These are phyloP conservation scores for Golubevia pallescens DNA, from an alignment of 1,284 basidiomycete genomes.

Conservation along the genomic window DNA sequence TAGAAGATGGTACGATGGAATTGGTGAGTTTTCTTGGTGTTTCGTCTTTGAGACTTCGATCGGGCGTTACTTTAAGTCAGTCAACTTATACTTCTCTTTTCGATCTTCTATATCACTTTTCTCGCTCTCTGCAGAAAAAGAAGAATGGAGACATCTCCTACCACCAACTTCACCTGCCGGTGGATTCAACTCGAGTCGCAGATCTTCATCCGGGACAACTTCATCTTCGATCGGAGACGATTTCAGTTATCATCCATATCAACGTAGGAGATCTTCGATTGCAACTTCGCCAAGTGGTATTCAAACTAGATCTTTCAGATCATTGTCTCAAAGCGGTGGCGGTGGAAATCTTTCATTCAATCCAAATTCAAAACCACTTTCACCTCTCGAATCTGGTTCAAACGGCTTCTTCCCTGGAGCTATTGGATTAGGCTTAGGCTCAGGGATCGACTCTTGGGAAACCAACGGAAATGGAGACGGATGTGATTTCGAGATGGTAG, in stretches of 20 bases:
- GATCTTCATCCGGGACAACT: not conserved
- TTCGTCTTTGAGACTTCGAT: too few species aligned
- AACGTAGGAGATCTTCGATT: not conserved
- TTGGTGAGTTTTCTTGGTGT: slow-evolving; percentile 18
- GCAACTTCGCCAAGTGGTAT: not conserved
- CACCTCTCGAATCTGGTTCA: not conserved
- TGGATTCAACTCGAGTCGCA: not conserved
- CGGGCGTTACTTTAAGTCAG: too few species aligned
- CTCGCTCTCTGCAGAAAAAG: not conserved
- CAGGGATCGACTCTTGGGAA: not conserved
- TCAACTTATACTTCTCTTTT: not conserved
- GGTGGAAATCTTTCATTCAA: not conserved
- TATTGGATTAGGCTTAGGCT: not conserved
- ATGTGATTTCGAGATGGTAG: not conserved
- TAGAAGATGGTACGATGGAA: slow-evolving; percentile 24
- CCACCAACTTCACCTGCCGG: not conserved
- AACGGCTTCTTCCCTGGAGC: not conserved
- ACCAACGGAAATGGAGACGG: not conserved
- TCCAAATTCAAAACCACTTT: not conserved
- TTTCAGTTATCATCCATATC: not conserved
- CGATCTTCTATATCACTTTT: not conserved
- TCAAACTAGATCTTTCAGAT: not conserved
- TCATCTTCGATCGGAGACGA: not conserved
- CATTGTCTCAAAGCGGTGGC: not conserved
- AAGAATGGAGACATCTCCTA: not conserved